phyloP scores from a whole-genome alignment of 108 stramenopile genomes.

The Pseudonitzschia pungens region DNA sequence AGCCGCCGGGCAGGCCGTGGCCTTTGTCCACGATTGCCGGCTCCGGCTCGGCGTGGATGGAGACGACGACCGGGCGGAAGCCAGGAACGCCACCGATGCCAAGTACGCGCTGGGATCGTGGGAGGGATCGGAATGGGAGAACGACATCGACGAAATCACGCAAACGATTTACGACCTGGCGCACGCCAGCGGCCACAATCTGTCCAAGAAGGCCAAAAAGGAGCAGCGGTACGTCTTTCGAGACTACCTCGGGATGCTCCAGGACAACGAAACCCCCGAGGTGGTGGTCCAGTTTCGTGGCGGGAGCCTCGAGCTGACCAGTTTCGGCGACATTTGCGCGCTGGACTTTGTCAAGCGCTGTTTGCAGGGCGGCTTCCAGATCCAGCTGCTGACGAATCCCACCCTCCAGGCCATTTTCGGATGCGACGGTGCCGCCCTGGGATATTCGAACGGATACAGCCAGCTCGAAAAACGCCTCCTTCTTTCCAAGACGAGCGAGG shows the following conservation, averaged over 20 bases:
- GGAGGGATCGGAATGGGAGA: slow-evolving; percentile 85
- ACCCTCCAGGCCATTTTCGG: slow-evolving; percentile 81
- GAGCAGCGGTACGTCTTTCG: slow-evolving; percentile 78
- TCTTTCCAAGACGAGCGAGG: slow-evolving; percentile 74
- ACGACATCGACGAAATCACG: slow-evolving; percentile 70
- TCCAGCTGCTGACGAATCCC: slow-evolving; percentile 75
- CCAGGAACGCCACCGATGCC: slow-evolving; percentile 47
- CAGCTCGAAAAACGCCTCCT: slow-evolving; percentile 78
- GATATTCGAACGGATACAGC: slow-evolving; percentile 33
- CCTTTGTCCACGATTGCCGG: slow-evolving; percentile 77
- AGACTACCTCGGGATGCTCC: slow-evolving; percentile 74
- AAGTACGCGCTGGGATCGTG: slow-evolving; percentile 66
- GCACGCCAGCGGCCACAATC: slow-evolving; percentile 65
- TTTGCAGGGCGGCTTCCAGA: slow-evolving; percentile 82
- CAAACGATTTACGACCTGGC: slow-evolving; percentile 73
- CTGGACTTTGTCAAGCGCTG: slow-evolving; percentile 83
- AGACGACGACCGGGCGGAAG: slow-evolving; percentile 30
- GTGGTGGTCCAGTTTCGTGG: slow-evolving; percentile 69
- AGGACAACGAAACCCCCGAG: slow-evolving; percentile 76
- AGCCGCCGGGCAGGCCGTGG: slow-evolving; percentile 79
- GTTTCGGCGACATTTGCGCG: slow-evolving; percentile 76
- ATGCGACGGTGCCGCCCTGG: slow-evolving; percentile 40
- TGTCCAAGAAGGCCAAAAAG: slow-evolving; percentile 84
- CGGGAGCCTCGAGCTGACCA: slow-evolving; percentile 45
- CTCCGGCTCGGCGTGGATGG: slow-evolving; percentile 57